Base-by-base conservation (phyloP, 2,329 filamentous ascomycete genomes). In the Beauveria sp. region DNA sequence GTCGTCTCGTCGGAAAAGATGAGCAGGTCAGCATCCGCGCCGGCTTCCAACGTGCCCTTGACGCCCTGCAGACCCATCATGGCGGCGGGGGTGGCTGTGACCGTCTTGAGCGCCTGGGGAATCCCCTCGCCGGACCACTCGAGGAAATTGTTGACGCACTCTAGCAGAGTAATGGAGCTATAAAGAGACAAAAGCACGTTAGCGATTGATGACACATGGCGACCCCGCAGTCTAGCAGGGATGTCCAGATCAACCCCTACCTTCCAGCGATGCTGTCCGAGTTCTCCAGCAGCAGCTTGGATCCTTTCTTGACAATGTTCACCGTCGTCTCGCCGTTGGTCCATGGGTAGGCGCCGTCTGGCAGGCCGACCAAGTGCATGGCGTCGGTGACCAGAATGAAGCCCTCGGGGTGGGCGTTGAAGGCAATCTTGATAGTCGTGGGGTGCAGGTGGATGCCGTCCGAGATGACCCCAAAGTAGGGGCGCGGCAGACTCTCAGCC, bases 381-480 rank as follows among this genome's bases (percentile, higher is more conserved):
- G 92, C 92, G 73, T 97, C 92, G 0, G 92, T 96, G 50, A 97
- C 92, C 6, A 97, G 83, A 63, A 96, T 89, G 68, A 94, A 87
- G 0, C 92, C 92, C 5, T 87, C 83, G 0, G 91, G 91, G 69
- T 96, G 90, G 0, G 91, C 87, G 66, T 90, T 90, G 77, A 88
- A 96, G 2, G 92, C 92, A 63, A 96, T 93, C 72, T 92, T 92
- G 74, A 96, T 85, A 0, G 89, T 90, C 1, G 91, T 92, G 0
- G 91, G 90, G 67, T 96, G 92, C 37, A 96, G 79, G 71, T 97
- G 92, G 64, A 96, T 91, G 22, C 92, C 92, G 70, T 97, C 92
- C 3, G 90, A 85, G 63, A 97, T 96, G 69, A 96, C 84, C 62
- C 92, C 92, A 72, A 93, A 97, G 73, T 83, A 96, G 0, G 92